Evolutionary conservation across 768 basidiomycete genomes (phyloP), one percentile per base, ranked within the genome.

Genomic region (Amanita polypyramis): DNA sequence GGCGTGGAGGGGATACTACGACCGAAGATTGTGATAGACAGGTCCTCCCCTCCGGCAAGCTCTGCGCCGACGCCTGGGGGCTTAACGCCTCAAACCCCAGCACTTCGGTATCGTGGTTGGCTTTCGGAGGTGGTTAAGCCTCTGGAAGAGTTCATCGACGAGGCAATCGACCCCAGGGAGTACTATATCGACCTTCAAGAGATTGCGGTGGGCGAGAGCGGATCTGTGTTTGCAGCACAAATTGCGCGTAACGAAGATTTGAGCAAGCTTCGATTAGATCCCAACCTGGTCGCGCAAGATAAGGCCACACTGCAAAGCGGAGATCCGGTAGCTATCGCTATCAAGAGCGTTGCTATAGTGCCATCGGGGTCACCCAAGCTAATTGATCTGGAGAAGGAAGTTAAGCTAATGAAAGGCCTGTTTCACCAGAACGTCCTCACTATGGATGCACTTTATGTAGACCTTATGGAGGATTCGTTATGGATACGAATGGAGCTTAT

Each of bases 401-500:
- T 88, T 34, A 60, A 53, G 7, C 47, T 90, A 43, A 70, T 88
- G 70, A 72, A 65, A 41, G 69, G 73, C 12, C 42, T 85, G 43
- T 61, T 70, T 47, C 78, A 87, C 53, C 70, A 74, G 51, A 76
- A 87, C 61, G 56, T 90, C 5, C 65, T 91, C 15, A 62, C 70
- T 2, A 74, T 85, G 67, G 85, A 87, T 56, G 77, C 72, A 37
- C 62, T 87, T 19, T 87, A 86, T 61, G 79, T 86, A 23, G 77
- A 82, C 55, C 59, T 81, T 3, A 67, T 69, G 30, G 80, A 80
- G 49, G 77, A 78, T 52, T 74, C 79, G 50, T 62, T 92, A 32
- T 92, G 89, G 89, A 82, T 92, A 42, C 69, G 82, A 52, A 92
- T 92, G 89, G 87, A 90, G 61, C 75, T 91, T 27, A 89, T 92